Evolutionary conservation across 371 early-diverging fungal species (phyloP).

Genomic region (Mucor circinelloides): DNA sequence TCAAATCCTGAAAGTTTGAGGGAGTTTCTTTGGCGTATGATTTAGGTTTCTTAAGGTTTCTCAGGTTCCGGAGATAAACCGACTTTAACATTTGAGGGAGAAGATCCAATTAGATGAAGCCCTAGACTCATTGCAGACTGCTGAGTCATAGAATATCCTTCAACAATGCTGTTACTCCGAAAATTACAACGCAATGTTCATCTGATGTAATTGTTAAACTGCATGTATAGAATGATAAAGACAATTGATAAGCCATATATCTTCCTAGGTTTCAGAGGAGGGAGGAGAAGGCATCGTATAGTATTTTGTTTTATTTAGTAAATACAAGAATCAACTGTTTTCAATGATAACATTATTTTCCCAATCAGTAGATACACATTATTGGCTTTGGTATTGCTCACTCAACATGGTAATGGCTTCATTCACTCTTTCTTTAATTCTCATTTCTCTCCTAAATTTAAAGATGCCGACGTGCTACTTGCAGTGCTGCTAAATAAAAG

Average conservation of each 20-base stretch:
- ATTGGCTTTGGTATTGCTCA: too few species aligned
- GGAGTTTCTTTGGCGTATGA: not conserved
- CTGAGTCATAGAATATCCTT: not conserved
- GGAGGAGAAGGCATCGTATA: too few species aligned
- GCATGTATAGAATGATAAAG: not conserved
- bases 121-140: not conserved
- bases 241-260: not conserved
- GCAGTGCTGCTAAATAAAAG: too few species aligned
- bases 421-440: too few species aligned
- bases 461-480: too few species aligned
- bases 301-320: too few species aligned
- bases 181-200: not conserved
- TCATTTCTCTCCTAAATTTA: too few species aligned
- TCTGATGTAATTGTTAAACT: not conserved
- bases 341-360: too few species aligned
- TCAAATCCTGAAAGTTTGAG: not conserved
- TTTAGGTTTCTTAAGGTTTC: not conserved
- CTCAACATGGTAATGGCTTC: too few species aligned
- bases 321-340: too few species aligned
- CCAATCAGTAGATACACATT: too few species aligned
- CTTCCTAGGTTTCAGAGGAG: not conserved
- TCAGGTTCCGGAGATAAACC: not conserved
- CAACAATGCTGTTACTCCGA: not conserved
- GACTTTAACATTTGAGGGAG: not conserved
- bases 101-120: not conserved